Conservation (phyloP, 1,284 basidiomycete genomes). For the Marasmius tenuissimus region DNA sequence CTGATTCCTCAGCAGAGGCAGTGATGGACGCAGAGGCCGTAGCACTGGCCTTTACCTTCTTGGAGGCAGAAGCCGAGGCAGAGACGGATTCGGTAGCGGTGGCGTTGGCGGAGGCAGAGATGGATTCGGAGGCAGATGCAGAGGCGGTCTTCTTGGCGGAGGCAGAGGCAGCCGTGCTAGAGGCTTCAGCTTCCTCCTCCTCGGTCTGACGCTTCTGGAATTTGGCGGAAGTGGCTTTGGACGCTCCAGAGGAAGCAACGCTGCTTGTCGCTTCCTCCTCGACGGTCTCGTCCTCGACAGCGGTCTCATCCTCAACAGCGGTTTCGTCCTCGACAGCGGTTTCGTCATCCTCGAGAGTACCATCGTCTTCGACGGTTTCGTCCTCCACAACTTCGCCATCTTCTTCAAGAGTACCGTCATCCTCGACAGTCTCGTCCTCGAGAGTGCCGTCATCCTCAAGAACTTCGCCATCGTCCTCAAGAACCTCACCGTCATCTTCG, state of each 20-base stretch:
- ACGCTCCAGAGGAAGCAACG: background rate
- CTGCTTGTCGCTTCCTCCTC: background rate
- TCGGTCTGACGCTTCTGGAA: background rate
- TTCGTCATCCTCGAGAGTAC: background rate
- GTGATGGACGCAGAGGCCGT: background rate
- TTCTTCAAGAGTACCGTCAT: background rate
- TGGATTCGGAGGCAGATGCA: background rate
- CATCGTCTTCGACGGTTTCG: background rate
- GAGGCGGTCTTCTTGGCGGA: background rate
- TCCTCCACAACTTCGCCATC: background rate
- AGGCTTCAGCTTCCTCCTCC: background rate
- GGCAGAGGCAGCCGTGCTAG: background rate
- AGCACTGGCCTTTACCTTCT: background rate
- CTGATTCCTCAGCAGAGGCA: background rate
- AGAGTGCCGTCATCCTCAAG: background rate
- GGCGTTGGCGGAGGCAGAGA: background rate
- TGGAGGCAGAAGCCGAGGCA: background rate
- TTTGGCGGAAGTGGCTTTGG: background rate
- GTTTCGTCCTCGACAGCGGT: background rate
- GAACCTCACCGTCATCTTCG: background rate
- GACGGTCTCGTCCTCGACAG: background rate
- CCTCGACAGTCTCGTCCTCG: background rate
- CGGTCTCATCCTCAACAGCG: background rate
- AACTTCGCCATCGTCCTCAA: background rate
- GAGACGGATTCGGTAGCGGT: background rate